Evolutionary conservation across 2,329 filamentous ascomycete species (phyloP).

Genomic region (Pyricularia sp.): DNA sequence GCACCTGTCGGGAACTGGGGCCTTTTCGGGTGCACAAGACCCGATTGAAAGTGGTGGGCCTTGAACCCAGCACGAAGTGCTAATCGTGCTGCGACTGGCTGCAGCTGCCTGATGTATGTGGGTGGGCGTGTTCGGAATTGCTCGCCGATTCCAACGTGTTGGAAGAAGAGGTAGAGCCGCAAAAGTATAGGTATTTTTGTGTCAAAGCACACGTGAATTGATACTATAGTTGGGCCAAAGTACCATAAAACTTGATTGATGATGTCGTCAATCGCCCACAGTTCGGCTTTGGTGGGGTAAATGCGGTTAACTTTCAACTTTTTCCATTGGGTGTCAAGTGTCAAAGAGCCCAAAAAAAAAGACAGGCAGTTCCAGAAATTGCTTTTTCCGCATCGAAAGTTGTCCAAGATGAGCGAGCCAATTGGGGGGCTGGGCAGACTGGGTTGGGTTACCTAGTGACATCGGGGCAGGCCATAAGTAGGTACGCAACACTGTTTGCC

Average conservation of each 20-base stretch:
- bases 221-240: background rate
- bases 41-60: background rate
- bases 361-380: background rate
- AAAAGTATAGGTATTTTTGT: background rate
- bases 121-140: background rate
- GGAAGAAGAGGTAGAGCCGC: background rate
- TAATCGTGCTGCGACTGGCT: background rate
- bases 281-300: background rate
- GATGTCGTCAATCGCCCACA: background rate
- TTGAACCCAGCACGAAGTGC: background rate
- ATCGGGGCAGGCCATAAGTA: background rate
- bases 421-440: background rate
- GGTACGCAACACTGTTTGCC: background rate
- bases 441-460: background rate
- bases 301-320: background rate
- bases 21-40: background rate
- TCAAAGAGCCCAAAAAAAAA: background rate
- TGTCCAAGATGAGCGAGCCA: background rate
- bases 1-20: background rate
- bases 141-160: background rate
- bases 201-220: background rate
- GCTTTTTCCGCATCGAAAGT: background rate
- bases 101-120: background rate
- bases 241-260: background rate
- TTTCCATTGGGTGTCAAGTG: background rate